Evolutionary conservation across 192 early-diverging fungal genomes (phyloP).

Genomic region (Phycomyces blakesleeanus): DNA sequence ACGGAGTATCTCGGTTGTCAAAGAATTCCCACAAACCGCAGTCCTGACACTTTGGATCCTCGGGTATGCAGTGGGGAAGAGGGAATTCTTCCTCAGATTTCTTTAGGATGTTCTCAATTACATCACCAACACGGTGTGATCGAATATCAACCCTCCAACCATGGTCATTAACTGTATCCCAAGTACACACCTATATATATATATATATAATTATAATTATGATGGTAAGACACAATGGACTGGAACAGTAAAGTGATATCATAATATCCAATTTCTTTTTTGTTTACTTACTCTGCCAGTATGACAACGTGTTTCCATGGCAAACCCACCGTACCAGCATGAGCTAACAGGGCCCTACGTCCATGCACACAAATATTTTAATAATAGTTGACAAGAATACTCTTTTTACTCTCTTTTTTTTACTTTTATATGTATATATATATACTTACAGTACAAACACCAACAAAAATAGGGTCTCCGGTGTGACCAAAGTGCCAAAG

Average conservation of each 20-base stretch:
- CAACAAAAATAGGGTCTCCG: constrained; percentile 88
- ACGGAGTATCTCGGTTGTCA: constrained; percentile 23
- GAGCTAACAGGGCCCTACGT: constrained; percentile 39
- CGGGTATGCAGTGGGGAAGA: constrained; percentile 24
- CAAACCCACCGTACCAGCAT: constrained; percentile 74
- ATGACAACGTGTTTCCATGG: constrained; percentile 86
- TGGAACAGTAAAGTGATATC: too few relatives aligned
- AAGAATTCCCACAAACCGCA: constrained; percentile 71
- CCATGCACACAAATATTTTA: too few relatives aligned
- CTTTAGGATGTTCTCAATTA: constrained; percentile 63
- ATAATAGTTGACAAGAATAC: too few relatives aligned
- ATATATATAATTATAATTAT: too few relatives aligned
- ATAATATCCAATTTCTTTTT: background rate
- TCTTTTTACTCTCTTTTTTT: too few relatives aligned
- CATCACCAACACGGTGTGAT: constrained; percentile 74
- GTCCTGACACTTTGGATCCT: constrained; percentile 60
- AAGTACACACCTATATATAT: constrained; percentile 53
- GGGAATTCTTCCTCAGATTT: constrained; percentile 35
- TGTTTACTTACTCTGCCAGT: constrained; percentile 50
- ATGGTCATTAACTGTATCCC: constrained; percentile 60
- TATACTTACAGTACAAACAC: constrained; percentile 62
- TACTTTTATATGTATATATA: too few relatives aligned
- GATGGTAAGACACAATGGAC: too few relatives aligned
- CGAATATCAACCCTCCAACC: constrained; percentile 68
- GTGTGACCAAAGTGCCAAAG: constrained; percentile 91